Evolutionary conservation across 2,329 filamentous ascomycete species (phyloP).

Genomic region (Aspergillus carbonarius): DNA sequence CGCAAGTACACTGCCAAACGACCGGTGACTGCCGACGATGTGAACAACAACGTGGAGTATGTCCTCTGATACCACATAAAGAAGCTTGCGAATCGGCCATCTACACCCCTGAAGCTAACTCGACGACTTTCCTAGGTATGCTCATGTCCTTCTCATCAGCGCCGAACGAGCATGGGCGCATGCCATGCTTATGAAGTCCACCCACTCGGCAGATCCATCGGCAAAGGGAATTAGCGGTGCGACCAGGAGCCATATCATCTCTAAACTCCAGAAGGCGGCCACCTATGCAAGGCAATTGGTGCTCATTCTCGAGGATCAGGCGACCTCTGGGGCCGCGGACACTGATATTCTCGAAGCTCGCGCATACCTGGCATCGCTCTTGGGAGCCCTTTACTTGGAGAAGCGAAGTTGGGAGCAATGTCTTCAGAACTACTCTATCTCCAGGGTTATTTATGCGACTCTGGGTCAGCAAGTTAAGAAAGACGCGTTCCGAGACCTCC

Average conservation of each 20-base stretch:
- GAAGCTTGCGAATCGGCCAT: not conserved
- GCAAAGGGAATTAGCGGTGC: slow-evolving; percentile 73
- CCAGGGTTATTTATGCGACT: slow-evolving; percentile 78
- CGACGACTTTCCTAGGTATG: slow-evolving; percentile 56
- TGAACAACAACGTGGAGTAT: slow-evolving; percentile 75
- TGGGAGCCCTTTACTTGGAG: slow-evolving; percentile 78
- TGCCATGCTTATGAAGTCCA: slow-evolving; percentile 89
- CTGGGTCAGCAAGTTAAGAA: slow-evolving; percentile 64
- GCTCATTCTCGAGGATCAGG: slow-evolving; percentile 61
- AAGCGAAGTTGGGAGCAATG: slow-evolving; percentile 82
- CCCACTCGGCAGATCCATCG: slow-evolving; percentile 71
- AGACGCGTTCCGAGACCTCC: slow-evolving; percentile 80
- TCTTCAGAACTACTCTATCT: slow-evolving; percentile 70
- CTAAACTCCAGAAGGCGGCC: slow-evolving; percentile 77
- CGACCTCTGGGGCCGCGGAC: slow-evolving; percentile 63
- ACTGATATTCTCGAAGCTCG: slow-evolving; percentile 79
- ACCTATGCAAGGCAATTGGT: slow-evolving; percentile 68
- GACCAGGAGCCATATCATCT: slow-evolving; percentile 83
- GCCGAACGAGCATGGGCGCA: slow-evolving; percentile 93
- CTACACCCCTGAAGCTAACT: not conserved
- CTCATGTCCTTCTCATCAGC: slow-evolving; percentile 75
- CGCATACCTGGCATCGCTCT: slow-evolving; percentile 76
- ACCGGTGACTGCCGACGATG: slow-evolving; percentile 69
- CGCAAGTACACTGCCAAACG: slow-evolving; percentile 77
- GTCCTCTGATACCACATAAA: slow-evolving; percentile 21